Conservation (phyloP, 805 yeast genomes). For the Kuraishia hungarica region DNA sequence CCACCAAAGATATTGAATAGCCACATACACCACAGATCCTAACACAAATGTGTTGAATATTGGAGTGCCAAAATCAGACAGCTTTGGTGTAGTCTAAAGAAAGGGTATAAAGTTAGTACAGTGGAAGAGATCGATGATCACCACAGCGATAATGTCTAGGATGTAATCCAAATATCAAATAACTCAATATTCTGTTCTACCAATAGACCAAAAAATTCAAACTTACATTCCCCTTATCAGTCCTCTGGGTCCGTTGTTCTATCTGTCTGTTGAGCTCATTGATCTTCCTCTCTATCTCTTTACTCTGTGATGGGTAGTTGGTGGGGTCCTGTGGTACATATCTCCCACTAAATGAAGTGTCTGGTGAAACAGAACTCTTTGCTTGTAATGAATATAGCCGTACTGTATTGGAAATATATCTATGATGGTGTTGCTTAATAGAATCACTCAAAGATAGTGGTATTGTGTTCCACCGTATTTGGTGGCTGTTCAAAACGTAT, state of each 20-base stretch:
- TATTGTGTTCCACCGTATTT: not conserved
- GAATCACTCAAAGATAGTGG: not conserved
- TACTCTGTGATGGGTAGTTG: constrained; percentile 17
- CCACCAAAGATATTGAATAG: constrained; percentile 24
- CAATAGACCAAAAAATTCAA: not conserved
- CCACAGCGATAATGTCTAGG: no score
- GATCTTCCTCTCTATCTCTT: constrained; percentile 18
- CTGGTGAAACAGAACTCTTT: not conserved
- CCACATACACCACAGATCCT: constrained; percentile 22
- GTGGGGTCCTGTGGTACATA: constrained; percentile 22
- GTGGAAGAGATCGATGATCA: no score
- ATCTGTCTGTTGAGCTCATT: constrained; percentile 15
- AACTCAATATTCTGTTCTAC: no score
- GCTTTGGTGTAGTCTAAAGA: constrained; percentile 14
- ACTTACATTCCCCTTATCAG: constrained; percentile 6
- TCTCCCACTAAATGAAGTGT: not conserved
- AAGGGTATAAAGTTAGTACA: not conserved
- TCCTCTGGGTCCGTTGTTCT: constrained; percentile 13
- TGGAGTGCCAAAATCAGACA: constrained; percentile 24
- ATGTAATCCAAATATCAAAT: no score
- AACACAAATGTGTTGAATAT: constrained; percentile 20
- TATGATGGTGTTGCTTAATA: not conserved
- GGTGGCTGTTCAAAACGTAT: not conserved
- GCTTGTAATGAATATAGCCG: not conserved
- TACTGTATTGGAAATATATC: not conserved